Base-by-base conservation (phyloP, 257 asterid genomes). In the Datura wrightii region DNA sequence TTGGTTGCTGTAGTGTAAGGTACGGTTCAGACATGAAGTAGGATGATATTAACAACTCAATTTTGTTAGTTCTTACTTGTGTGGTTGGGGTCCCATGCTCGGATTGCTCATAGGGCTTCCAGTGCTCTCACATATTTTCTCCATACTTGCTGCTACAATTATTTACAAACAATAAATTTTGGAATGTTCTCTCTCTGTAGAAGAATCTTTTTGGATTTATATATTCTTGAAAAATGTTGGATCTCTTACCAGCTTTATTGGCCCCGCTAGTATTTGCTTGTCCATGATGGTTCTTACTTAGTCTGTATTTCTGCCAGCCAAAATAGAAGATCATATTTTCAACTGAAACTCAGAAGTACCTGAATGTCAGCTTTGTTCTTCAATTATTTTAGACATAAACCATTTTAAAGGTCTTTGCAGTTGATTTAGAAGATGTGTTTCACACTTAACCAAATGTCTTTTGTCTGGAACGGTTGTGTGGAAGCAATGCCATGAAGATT, bases 271-370 rank as follows among this genome's bases (percentile, higher is more conserved):
- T 8, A 52, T 86, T 92, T n/a, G 97, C 88, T 85, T 95, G 99
- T 83, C 94, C 95, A 74, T 93, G 93, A 80, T 91, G 88, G 89
- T 91, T 96, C 87, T 96, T 96, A 84, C 99, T 92, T 82, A 94
- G 95, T 83, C 99, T 92, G 90, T 93, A 96, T 86, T 96, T 96
- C 99, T 95, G 97, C 86, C 53, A 85, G 70, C 15, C 41, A 65
- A 46, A 85, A 67, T 82, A 72, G 85, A 87, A 63, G 83, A 84
- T 41, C 5, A 52, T 48, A 62, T 76, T 82, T 18, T 80, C 58
- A 8, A 34, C 34, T 48, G 10, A n/a, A 34, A 59, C 7, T 8
- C 66, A 41, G 44, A 48, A 6, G 8, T 70, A 72, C 11, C 52
- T 41, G 53, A 39, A 56, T 54, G 69, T 54, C 37, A 34, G 8